These are phyloP conservation scores for Pyrenopolyporus hunteri DNA, from an alignment of 495 filamentous ascomycete genomes.

Conservation along the genomic window DNA sequence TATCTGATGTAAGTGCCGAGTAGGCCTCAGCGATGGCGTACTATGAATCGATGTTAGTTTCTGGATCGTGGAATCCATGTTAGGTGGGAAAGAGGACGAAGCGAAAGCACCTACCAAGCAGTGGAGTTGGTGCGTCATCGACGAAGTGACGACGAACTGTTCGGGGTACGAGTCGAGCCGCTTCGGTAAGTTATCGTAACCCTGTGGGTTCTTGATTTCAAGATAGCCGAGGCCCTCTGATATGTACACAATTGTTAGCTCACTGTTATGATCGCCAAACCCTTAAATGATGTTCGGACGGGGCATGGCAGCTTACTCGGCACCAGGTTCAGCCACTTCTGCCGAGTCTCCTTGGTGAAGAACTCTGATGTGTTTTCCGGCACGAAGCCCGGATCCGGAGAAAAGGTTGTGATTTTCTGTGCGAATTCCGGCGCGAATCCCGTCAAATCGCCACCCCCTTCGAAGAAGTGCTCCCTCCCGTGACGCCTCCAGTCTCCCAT, in stretches of 20 bases:
- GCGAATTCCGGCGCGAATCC: conserved; percentile 50
- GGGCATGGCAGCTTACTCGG: conserved; percentile 42
- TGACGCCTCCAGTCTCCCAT: conserved; percentile 31
- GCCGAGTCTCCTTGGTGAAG: conserved; percentile 45
- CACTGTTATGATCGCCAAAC: not conserved
- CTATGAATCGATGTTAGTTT: not conserved
- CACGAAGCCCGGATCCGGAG: conserved; percentile 47
- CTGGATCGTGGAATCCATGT: not conserved
- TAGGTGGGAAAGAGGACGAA: not conserved
- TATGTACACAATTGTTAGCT: not conserved
- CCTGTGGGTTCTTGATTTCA: conserved; percentile 42
- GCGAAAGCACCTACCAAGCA: conserved; percentile 43
- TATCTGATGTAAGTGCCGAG: conserved; percentile 45
- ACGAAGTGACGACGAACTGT: conserved; percentile 53
- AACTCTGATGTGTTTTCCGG: conserved; percentile 54
- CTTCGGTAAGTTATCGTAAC: conserved; percentile 49
- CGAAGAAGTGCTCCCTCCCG: conserved; percentile 24
- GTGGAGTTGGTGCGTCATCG: conserved; percentile 57
- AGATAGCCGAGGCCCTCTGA: conserved; percentile 53
- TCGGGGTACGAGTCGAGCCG: conserved; percentile 43
- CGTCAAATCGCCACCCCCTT: conserved; percentile 46
- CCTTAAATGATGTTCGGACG: not conserved
- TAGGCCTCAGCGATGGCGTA: conserved; percentile 49
- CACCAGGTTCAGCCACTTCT: conserved; percentile 51
- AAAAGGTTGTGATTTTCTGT: conserved; percentile 52